Percentiles rank a stretch among this genome's conserved stretches.
Evolutionary conservation across 805 yeast genomes (phyloP).

Genomic region (Cyberlindnera nakhonratchasimensis): DNA sequence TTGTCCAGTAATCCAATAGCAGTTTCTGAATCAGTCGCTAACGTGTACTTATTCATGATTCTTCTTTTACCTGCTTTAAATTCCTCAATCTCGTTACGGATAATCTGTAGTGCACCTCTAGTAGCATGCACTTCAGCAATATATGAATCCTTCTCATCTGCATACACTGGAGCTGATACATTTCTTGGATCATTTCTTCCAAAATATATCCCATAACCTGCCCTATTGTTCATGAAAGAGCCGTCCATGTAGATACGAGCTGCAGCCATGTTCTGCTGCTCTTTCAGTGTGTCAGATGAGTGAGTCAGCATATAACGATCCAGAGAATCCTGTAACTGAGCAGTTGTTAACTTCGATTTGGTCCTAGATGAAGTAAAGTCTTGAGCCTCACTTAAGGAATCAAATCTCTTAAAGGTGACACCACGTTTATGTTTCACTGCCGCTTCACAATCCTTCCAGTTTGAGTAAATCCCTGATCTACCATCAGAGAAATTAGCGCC

Average conservation of each 20-base stretch:
- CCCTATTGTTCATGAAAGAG: slow-evolving; percentile 54
- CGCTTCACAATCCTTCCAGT: slow-evolving; percentile 33
- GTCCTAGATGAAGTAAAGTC: slow-evolving; percentile 8
- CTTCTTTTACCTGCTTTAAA: slow-evolving; percentile 17
- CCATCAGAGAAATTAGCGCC: slow-evolving; percentile 32
- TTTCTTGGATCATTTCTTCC: slow-evolving; percentile 55
- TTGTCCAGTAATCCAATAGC: slow-evolving; percentile 50
- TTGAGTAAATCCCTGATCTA: slow-evolving; percentile 26
- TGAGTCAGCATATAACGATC: slow-evolving; percentile 3
- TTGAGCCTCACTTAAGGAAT: slow-evolving; percentile 15
- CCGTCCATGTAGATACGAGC: slow-evolving; percentile 70
- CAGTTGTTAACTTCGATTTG: background rate
- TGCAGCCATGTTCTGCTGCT: slow-evolving; percentile 9
- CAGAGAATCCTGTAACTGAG: slow-evolving; percentile 2
- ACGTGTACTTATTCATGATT: slow-evolving; percentile 33
- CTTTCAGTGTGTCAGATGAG: slow-evolving; percentile 1
- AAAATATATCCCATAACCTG: slow-evolving; percentile 78
- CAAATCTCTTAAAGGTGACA: slow-evolving; percentile 43
- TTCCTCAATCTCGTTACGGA: slow-evolving; percentile 33
- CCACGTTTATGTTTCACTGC: slow-evolving; percentile 33
- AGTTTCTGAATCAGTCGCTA: slow-evolving; percentile 72
- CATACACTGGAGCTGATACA: slow-evolving; percentile 48
- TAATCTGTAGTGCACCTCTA: slow-evolving; percentile 46
- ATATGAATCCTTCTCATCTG: slow-evolving; percentile 61
- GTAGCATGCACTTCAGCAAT: slow-evolving; percentile 77